Evolutionary conservation across 2,329 filamentous ascomycete genomes (phyloP), one percentile per base, ranked within the genome.

Genomic region (Ophiostoma novo-ulmi): DNA sequence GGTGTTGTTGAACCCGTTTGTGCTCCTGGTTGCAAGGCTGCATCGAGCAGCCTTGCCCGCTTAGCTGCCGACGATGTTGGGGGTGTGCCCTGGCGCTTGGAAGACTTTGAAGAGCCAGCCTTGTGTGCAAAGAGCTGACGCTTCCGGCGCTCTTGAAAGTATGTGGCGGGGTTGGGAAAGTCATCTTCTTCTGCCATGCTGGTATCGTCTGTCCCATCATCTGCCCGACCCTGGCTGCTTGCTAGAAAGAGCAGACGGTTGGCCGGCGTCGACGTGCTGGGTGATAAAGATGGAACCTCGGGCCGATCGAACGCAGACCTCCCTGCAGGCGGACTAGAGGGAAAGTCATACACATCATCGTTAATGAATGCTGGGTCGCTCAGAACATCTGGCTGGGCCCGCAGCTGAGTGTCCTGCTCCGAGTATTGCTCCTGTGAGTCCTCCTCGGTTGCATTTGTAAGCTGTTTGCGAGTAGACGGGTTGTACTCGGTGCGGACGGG

Each of bases 401-500:
- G 63, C 39, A 79, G 79, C 73, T 86, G 85, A 71, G 82, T 87
- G 38, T 84, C 82, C 1, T 72, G 74, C 69, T 83, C 79, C 67
- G 85, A 87, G 6, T 86, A 83, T 69, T 81, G 79, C 55, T 85
- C 82, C 71, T 83, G 81, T 0, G 81, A 84, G 70, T 83, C 81
- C 7, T 83, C 80, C 14, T 83, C 80, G 44, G 68, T 71, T 38
- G 52, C 22, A 7, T 31, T 36, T 13, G 66, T 3, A n/a, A 13
- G 66, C 75, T 67, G 36, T 11, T n/a, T 38, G 3, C 10, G 63
- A 14, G 63, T 20, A 44, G 76, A 76, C 31, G 77, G 76, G 13
- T 58, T 69, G 22, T 76, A 72, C 8, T 80, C 76, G 58, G 86
- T 78, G 69, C 81, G 81, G 44, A 88, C 75, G 0, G 86, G 86